A percentile compares a stretch with the other conserved stretches of the same genome.
phyloP scores from a whole-genome alignment of 78 protist genomes.

The Acrasis kona region DNA sequence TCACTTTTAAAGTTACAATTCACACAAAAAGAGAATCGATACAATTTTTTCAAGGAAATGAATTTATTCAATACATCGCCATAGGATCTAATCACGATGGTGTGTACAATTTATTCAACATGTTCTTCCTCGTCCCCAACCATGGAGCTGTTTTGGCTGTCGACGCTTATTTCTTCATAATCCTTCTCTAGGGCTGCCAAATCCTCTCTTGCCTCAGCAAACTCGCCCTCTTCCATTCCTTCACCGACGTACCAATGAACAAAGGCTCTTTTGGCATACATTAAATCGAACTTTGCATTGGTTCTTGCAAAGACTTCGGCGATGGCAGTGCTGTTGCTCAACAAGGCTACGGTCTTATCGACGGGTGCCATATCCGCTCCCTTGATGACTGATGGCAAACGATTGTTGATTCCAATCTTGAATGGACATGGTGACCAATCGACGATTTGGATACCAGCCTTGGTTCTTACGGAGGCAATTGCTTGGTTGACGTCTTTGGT shows the following conservation, averaged over 20 bases:
- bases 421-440: slow-evolving; percentile 91
- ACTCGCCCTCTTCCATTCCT: slow-evolving; percentile 97
- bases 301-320: slow-evolving; percentile 83
- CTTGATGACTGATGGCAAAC: slow-evolving; percentile 60
- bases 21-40: too few relatives aligned
- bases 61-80: too few relatives aligned
- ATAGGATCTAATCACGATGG: too few relatives aligned
- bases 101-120: background rate
- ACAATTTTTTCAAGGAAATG: too few relatives aligned
- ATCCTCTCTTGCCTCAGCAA: slow-evolving; percentile 94
- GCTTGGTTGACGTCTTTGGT: slow-evolving; percentile 76
- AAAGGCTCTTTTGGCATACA: slow-evolving; percentile 75
- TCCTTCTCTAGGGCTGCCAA: slow-evolving; percentile 81
- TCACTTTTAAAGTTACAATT: too few relatives aligned
- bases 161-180: slow-evolving; percentile 40
- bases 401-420: slow-evolving; percentile 88
- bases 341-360: slow-evolving; percentile 69
- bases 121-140: slow-evolving; percentile 10
- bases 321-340: slow-evolving; percentile 89
- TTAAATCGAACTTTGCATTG: slow-evolving; percentile 71
- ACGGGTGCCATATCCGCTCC: slow-evolving; percentile 75
- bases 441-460: slow-evolving; percentile 82
- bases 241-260: slow-evolving; percentile 96
- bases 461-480: slow-evolving; percentile 73
- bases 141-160: slow-evolving; percentile 12